phyloP scores from a whole-genome alignment of 116 monocot genomes.

The Zostera marina region DNA sequence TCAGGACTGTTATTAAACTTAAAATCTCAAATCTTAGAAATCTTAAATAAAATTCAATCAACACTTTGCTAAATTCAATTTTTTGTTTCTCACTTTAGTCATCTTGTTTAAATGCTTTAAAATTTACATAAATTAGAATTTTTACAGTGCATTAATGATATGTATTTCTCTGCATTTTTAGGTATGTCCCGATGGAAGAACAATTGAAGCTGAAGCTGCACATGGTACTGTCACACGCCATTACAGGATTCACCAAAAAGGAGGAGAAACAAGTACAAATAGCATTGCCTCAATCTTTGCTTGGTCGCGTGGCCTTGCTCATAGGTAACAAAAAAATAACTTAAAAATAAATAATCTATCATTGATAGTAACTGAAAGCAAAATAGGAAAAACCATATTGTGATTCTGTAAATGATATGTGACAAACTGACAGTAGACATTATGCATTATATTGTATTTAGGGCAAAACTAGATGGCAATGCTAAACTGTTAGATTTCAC shows the following conservation, averaged over 20 bases:
- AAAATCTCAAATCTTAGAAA: not conserved
- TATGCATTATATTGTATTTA: slow-evolving; percentile 4
- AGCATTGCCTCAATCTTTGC: slow-evolving; percentile 98
- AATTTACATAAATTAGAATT: too few relatives aligned
- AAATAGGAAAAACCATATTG: not conserved
- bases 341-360: not conserved
- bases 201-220: slow-evolving; percentile 98
- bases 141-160: not conserved
- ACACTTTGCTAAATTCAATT: too few relatives aligned
- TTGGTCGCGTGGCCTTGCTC: slow-evolving; percentile 83
- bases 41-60: too few relatives aligned
- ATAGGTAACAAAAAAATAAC: slow-evolving; percentile 29
- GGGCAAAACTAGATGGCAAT: slow-evolving; percentile 85
- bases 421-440: not conserved
- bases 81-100: too few relatives aligned
- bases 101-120: too few relatives aligned
- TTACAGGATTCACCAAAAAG: slow-evolving; percentile 84
- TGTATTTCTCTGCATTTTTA: slow-evolving; percentile 6
- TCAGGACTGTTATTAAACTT: not conserved
- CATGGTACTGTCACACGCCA: slow-evolving; percentile 97
- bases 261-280: slow-evolving; percentile 93
- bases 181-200: slow-evolving; percentile 95
- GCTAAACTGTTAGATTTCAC: slow-evolving; percentile 65
- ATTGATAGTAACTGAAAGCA: too few relatives aligned
- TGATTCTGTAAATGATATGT: not conserved